These are phyloP conservation scores for Flaveria robusta DNA, from an alignment of 129 eudicot genomes.

Conservation along the genomic window DNA sequence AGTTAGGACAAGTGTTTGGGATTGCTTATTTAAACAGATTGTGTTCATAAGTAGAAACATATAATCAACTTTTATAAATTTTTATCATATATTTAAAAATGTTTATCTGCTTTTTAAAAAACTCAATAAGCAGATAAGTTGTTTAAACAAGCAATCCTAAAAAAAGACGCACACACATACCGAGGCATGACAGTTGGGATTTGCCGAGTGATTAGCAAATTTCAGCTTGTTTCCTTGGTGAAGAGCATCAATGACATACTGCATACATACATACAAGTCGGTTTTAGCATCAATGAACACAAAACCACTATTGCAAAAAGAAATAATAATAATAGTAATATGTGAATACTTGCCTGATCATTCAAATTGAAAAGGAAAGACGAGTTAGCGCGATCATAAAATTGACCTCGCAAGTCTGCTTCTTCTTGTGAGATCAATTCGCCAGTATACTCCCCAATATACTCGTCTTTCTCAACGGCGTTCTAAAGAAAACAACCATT, in stretches of 20 bases:
- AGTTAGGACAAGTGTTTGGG: background rate
- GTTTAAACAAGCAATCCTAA: background rate
- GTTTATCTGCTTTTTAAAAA: background rate
- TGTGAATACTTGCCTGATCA: slow-evolving; percentile 54
- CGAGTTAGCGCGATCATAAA: slow-evolving; percentile 65
- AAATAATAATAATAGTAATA: background rate
- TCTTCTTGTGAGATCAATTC: slow-evolving; percentile 83
- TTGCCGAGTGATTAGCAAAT: slow-evolving; percentile 81
- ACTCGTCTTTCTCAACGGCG: slow-evolving; percentile 72
- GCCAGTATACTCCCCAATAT: slow-evolving; percentile 91
- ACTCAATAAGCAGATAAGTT: background rate
- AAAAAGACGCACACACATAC: slow-evolving; percentile 26
- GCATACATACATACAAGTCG: slow-evolving; percentile 25
- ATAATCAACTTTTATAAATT: too few relatives aligned
- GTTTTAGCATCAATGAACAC: background rate
- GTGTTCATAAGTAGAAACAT: background rate
- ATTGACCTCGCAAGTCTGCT: slow-evolving; percentile 85
- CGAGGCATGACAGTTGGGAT: slow-evolving; percentile 84
- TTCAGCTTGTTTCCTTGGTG: slow-evolving; percentile 84
- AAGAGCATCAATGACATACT: slow-evolving; percentile 83
- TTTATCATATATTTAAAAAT: background rate
- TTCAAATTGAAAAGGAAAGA: slow-evolving; percentile 88
- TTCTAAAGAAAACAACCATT: slow-evolving; percentile 35
- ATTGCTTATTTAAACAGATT: background rate
- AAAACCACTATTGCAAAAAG: background rate